phyloP scores from a whole-genome alignment of 2,329 filamentous ascomycete genomes.

The Periglandula ipomoeae region DNA sequence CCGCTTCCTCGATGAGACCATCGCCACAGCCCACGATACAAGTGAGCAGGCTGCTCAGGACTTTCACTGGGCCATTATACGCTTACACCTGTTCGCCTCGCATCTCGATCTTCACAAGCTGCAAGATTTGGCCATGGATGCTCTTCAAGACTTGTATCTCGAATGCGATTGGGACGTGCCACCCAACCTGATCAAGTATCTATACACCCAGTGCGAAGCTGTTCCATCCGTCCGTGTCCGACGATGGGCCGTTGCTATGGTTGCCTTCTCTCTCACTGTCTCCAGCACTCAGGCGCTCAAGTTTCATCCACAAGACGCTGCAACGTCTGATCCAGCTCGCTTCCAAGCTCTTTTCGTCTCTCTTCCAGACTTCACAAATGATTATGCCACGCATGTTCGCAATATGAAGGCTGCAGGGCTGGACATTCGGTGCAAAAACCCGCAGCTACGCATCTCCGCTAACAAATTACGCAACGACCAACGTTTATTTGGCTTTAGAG shows the following conservation, averaged over 20 bases:
- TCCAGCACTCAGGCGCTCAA: conserved; percentile 18
- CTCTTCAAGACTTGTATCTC: conserved; percentile 50
- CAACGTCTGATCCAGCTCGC: conserved; percentile 21
- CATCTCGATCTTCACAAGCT: conserved; percentile 38
- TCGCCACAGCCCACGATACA: conserved; percentile 21
- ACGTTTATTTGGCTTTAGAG: conserved; percentile 50
- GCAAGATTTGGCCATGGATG: conserved; percentile 50
- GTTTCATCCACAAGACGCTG: conserved; percentile 19
- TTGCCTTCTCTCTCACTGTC: conserved; percentile 43
- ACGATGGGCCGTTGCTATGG: conserved; percentile 52
- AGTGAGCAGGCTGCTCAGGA: conserved; percentile 23
- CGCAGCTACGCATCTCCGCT: conserved; percentile 47
- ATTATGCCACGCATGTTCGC: conserved; percentile 42
- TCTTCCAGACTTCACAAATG: conserved; percentile 37
- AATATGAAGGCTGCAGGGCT: conserved; percentile 43
- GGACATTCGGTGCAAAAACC: conserved; percentile 49
- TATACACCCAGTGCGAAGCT: conserved; percentile 45
- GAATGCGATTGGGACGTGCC: conserved; percentile 49
- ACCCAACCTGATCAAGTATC: conserved; percentile 38
- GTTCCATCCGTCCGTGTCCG: conserved; percentile 41
- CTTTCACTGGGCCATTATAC: conserved; percentile 47
- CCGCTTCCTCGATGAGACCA: conserved; percentile 31
- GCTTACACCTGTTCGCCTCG: conserved; percentile 48
- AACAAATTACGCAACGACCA: conserved; percentile 48
- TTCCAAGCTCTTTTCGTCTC: conserved; percentile 34